Conservation (phyloP, 441 rosid species). For the Aleurites moluccanus region DNA sequence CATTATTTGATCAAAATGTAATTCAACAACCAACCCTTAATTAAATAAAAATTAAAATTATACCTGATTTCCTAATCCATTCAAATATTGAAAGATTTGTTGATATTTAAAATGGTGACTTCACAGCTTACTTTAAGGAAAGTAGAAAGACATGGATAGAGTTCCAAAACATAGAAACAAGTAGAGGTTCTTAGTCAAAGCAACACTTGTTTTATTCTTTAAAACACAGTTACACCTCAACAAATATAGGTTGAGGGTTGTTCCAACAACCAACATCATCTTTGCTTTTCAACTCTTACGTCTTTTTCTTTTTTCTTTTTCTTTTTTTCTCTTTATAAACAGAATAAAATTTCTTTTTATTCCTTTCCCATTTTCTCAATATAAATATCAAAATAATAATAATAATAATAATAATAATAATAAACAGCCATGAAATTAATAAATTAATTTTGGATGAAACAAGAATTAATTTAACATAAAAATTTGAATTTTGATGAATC, state of each 20-base stretch:
- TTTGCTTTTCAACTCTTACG: conserved; percentile 24
- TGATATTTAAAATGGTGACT: not conserved
- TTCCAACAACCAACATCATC: conserved; percentile 40
- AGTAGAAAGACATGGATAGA: not conserved
- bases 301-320: conserved; percentile 4
- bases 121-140: conserved; percentile 3
- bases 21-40: not conserved
- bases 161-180: conserved; percentile 20
- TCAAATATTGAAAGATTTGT: not conserved
- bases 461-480: too few relatives aligned
- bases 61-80: not conserved
- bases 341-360: too few relatives aligned
- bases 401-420: too few relatives aligned
- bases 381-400: too few relatives aligned
- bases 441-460: too few relatives aligned
- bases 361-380: not conserved
- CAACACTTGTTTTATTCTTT: conserved; percentile 20
- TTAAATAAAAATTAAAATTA: not conserved
- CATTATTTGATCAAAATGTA: too few relatives aligned
- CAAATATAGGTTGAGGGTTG: conserved; percentile 23
- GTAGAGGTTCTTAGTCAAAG: conserved; percentile 23
- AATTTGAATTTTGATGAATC: too few relatives aligned
- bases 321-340: too few relatives aligned
- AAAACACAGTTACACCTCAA: conserved; percentile 24
- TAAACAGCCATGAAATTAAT: too few relatives aligned